Conservation (phyloP, 176 grass and related monocot species). For the Oryza meridionalis region DNA sequence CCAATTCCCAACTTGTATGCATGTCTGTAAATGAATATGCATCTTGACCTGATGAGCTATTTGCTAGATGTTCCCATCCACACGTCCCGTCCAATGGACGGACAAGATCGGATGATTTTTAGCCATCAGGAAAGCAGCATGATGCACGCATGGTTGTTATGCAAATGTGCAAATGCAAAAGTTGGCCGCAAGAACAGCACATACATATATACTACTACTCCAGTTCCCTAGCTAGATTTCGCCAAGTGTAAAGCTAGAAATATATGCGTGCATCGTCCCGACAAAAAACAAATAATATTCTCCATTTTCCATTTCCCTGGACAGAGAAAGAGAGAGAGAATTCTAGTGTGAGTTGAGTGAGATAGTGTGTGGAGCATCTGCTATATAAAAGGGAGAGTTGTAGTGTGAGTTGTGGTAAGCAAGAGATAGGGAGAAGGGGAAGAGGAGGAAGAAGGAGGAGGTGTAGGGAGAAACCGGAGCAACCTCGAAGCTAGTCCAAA, state of each 20-base stretch:
- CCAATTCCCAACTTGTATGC: neutral
- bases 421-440: slow-evolving; percentile 9
- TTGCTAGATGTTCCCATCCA: neutral
- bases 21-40: neutral
- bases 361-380: neutral
- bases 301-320: slow-evolving; percentile 32
- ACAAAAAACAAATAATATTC: slow-evolving; percentile 31
- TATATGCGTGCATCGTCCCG: neutral
- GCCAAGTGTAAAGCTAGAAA: slow-evolving; percentile 38
- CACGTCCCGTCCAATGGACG: neutral
- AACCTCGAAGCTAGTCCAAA: slow-evolving; percentile 99
- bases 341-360: no score
- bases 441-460: slow-evolving; percentile 14
- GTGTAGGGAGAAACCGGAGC: slow-evolving; percentile 41
- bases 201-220: neutral
- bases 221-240: neutral
- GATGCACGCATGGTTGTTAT: neutral
- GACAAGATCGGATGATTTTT: neutral
- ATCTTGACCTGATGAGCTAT: neutral
- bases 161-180: neutral
- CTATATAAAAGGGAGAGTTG: slow-evolving; percentile 51
- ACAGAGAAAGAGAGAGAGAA: neutral
- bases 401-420: slow-evolving; percentile 37
- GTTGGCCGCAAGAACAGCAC: neutral
- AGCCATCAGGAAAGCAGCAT: neutral